phyloP scores from a whole-genome alignment of 371 early-diverging fungal genomes.

The Lichtheimia corymbifera region DNA sequence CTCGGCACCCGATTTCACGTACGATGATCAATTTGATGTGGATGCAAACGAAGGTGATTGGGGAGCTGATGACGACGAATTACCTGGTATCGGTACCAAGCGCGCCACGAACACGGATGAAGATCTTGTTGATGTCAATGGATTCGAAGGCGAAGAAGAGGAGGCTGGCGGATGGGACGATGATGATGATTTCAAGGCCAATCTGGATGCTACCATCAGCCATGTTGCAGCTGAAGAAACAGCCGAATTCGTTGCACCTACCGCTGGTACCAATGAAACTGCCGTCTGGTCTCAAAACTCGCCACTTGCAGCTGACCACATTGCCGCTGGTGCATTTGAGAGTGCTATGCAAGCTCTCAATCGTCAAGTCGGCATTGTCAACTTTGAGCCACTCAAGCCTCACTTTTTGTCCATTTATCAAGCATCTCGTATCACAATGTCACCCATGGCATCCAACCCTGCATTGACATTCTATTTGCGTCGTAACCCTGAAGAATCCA shows the following conservation, averaged over 20 bases:
- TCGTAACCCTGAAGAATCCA: slow-evolving; percentile 61
- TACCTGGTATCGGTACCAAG: slow-evolving; percentile 26
- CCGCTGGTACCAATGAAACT: slow-evolving; percentile 69
- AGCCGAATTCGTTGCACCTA: slow-evolving; percentile 67
- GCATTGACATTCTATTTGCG: slow-evolving; percentile 64
- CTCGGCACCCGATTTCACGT: slow-evolving; percentile 40
- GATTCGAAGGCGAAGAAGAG: slow-evolving; percentile 51
- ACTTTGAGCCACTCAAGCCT: slow-evolving; percentile 89
- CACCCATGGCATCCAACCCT: slow-evolving; percentile 63
- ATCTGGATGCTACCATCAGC: slow-evolving; percentile 60
- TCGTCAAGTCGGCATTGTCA: slow-evolving; percentile 84
- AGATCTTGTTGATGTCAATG: slow-evolving; percentile 28
- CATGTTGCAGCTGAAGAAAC: slow-evolving; percentile 67
- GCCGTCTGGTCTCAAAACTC: slow-evolving; percentile 85
- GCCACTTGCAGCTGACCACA: slow-evolving; percentile 82
- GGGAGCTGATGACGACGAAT: slow-evolving; percentile 67
- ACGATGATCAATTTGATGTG: slow-evolving; percentile 47
- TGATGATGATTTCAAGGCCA: slow-evolving; percentile 66
- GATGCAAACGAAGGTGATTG: slow-evolving; percentile 70
- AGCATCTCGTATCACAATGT: slow-evolving; percentile 69
- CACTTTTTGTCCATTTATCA: slow-evolving; percentile 82
- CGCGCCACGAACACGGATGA: slow-evolving; percentile 8
- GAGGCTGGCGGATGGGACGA: slow-evolving; percentile 57
- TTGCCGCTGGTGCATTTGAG: slow-evolving; percentile 93
- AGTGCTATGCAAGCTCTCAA: slow-evolving; percentile 90